Conservation (phyloP, 345 rosid species). For the Salix koriyanagi region DNA sequence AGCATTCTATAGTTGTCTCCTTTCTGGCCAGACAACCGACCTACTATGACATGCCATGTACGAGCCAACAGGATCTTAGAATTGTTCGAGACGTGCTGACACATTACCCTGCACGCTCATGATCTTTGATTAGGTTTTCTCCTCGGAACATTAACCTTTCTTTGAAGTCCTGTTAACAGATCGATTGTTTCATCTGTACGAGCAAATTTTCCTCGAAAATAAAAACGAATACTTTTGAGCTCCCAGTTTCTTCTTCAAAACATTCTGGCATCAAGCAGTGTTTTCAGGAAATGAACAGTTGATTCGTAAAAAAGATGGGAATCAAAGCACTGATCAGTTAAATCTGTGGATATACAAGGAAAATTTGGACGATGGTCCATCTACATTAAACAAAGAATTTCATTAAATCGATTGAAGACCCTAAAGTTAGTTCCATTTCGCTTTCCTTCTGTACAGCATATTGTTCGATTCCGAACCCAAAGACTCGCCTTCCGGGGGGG, state of each 20-base stretch:
- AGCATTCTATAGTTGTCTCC: neutral
- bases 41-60: neutral
- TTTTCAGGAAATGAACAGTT: neutral
- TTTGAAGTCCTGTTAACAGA: neutral
- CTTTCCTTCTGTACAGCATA: conserved; percentile 11
- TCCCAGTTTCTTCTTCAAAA: neutral
- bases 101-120: neutral
- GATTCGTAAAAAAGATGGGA: neutral
- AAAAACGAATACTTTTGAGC: neutral
- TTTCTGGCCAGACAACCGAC: neutral
- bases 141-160: neutral
- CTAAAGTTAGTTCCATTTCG: conserved; percentile 4
- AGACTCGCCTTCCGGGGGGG: conserved; percentile 1
- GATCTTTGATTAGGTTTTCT: neutral
- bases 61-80: neutral
- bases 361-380: neutral
- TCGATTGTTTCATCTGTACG: neutral
- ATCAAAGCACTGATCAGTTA: neutral
- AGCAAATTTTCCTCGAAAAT: neutral
- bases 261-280: neutral
- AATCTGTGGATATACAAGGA: neutral
- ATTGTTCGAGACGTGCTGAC: neutral
- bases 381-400: neutral
- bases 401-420: neutral
- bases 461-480: neutral